Evolutionary conservation across 2,329 filamentous ascomycete genomes (phyloP).

Genomic region (Aspergillus tubingensis): DNA sequence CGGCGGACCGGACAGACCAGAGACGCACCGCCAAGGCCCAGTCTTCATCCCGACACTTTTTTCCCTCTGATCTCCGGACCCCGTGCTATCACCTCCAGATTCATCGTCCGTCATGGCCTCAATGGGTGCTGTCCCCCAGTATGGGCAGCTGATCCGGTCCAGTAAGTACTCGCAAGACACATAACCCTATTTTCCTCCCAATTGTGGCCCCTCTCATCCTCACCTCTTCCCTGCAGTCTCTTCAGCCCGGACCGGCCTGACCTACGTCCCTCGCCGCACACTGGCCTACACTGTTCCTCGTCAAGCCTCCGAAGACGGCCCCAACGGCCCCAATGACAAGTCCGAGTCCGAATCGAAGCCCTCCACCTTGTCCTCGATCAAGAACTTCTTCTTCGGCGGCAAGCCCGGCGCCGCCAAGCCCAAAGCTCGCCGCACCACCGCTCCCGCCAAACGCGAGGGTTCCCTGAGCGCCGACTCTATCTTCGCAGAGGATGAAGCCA

Average conservation of each 20-base stretch:
- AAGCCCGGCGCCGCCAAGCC: conserved; percentile 29
- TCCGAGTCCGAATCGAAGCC: conserved; percentile 22
- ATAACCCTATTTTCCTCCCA: neutral
- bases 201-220: neutral
- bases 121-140: conserved; percentile 40
- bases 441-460: conserved; percentile 39
- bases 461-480: conserved; percentile 42
- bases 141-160: conserved; percentile 41
- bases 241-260: conserved; percentile 36
- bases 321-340: conserved; percentile 20
- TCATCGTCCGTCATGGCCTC: conserved; percentile 36
- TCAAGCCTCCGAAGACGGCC: conserved; percentile 31
- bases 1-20: conserved; percentile 23
- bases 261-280: conserved; percentile 40
- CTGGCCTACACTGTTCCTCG: conserved; percentile 35
- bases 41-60: conserved; percentile 31
- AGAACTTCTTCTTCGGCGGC: conserved; percentile 36
- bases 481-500: conserved; percentile 41
- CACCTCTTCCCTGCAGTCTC: conserved; percentile 1
- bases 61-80: conserved; percentile 24
- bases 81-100: conserved; percentile 12
- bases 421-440: conserved; percentile 29
- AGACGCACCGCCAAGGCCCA: conserved; percentile 20
- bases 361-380: conserved; percentile 36
- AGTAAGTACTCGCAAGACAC: conserved; percentile 27